A percentile compares a stretch with the other conserved stretches of the same genome.
These are phyloP conservation scores for Immersiella caudata DNA, from an alignment of 495 filamentous ascomycete species.

Conservation along the genomic window DNA sequence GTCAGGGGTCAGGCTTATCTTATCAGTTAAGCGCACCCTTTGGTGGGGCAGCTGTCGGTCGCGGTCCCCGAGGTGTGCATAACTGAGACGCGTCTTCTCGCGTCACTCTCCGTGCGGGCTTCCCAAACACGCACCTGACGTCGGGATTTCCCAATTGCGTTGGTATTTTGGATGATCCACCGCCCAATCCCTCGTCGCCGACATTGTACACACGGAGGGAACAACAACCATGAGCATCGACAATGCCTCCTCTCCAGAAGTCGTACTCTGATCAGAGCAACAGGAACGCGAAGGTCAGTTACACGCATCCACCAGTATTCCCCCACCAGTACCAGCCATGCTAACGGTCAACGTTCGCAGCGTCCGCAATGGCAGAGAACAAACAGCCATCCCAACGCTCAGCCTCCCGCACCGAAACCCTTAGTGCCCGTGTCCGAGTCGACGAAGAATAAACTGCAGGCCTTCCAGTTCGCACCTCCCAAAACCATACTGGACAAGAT, in stretches of 20 bases:
- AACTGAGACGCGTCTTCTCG: background rate
- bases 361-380: conserved; percentile 54
- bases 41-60: background rate
- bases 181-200: background rate
- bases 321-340: background rate
- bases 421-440: conserved; percentile 50
- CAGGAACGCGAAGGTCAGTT: conserved; percentile 31
- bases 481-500: conserved; percentile 16
- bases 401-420: conserved; percentile 28
- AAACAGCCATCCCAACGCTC: conserved; percentile 48
- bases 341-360: conserved; percentile 29
- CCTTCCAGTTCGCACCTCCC: conserved; percentile 46
- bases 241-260: conserved; percentile 49
- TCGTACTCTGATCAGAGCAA: conserved; percentile 55
- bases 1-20: background rate
- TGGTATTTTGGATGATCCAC: background rate
- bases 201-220: background rate
- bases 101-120: background rate
- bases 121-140: background rate
- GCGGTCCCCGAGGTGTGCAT: background rate
- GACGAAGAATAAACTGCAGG: conserved; percentile 54
- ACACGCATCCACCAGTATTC: background rate
- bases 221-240: background rate
- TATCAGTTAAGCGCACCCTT: background rate
- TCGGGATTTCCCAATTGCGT: background rate